A percentile compares a stretch with the other conserved stretches of the same genome.
These are phyloP conservation scores for Cadophora sp. DNA, from an alignment of 2,329 filamentous ascomycete genomes.

Conservation along the genomic window DNA sequence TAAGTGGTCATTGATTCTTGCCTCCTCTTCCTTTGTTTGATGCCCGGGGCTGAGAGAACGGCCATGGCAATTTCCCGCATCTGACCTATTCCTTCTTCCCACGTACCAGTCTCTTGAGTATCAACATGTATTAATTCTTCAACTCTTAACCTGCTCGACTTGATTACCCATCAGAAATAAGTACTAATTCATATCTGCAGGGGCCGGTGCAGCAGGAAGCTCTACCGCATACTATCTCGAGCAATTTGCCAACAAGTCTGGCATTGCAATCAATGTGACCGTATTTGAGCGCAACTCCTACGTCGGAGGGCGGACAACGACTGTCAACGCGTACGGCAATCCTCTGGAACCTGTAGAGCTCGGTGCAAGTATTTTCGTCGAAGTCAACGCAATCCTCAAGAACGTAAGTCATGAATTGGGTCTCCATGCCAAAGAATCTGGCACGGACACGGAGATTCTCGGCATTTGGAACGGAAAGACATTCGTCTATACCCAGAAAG, in stretches of 20 bases:
- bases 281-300: slow-evolving; percentile 82
- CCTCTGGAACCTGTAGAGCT: slow-evolving; percentile 76
- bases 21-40: too few species aligned
- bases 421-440: slow-evolving; percentile 61
- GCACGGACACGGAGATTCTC: slow-evolving; percentile 56
- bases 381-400: slow-evolving; percentile 81
- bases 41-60: too few species aligned
- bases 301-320: slow-evolving; percentile 87
- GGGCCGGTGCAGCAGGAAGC: slow-evolving; percentile 87
- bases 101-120: too few species aligned
- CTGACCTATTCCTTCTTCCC: too few species aligned
- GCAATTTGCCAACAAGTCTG: slow-evolving; percentile 68
- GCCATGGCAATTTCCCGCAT: too few species aligned
- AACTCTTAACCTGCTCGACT: background rate
- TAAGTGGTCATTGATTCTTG: too few species aligned
- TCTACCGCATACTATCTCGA: slow-evolving; percentile 85
- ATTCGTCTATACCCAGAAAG: slow-evolving; percentile 73
- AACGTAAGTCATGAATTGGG: slow-evolving; percentile 75
- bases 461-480: slow-evolving; percentile 84
- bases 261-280: slow-evolving; percentile 75
- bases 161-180: background rate
- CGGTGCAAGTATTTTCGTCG: slow-evolving; percentile 90
- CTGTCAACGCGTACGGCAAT: slow-evolving; percentile 77
- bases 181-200: slow-evolving; percentile 51
- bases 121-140: background rate